phyloP scores from a whole-genome alignment of 345 rosid species.

The Leavenworthia alabamica region DNA sequence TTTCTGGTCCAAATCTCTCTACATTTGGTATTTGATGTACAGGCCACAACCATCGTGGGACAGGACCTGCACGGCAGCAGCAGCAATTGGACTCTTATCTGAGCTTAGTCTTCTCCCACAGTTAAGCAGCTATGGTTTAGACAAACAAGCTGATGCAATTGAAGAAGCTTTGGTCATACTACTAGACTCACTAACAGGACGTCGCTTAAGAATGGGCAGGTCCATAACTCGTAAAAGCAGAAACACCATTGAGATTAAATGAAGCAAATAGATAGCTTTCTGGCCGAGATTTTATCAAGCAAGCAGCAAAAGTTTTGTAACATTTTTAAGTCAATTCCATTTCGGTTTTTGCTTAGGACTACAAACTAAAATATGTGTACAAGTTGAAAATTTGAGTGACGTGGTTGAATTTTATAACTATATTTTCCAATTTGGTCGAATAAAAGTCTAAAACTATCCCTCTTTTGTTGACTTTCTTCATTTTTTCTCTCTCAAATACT shows the following conservation, averaged over 20 bases:
- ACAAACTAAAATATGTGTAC: no score
- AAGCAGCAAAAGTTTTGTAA: background rate
- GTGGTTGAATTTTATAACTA: no score
- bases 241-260: conserved; percentile 23
- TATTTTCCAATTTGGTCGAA: no score
- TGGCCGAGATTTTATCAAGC: background rate
- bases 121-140: conserved; percentile 45
- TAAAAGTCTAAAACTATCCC: no score
- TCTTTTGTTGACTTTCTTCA: no score
- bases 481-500: no score
- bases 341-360: no score
- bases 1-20: background rate
- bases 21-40: conserved; percentile 14
- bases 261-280: background rate
- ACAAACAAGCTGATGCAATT: conserved; percentile 56
- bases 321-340: background rate
- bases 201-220: conserved; percentile 92
- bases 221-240: conserved; percentile 70
- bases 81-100: conserved; percentile 66
- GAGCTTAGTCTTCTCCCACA: conserved; percentile 62
- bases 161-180: conserved; percentile 59
- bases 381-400: no score
- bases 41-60: conserved; percentile 99
- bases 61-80: conserved; percentile 91
- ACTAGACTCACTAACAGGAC: conserved; percentile 62